Base-by-base conservation (phyloP, 2,329 filamentous ascomycete species). In the Talaromyces albobiverticillius region DNA sequence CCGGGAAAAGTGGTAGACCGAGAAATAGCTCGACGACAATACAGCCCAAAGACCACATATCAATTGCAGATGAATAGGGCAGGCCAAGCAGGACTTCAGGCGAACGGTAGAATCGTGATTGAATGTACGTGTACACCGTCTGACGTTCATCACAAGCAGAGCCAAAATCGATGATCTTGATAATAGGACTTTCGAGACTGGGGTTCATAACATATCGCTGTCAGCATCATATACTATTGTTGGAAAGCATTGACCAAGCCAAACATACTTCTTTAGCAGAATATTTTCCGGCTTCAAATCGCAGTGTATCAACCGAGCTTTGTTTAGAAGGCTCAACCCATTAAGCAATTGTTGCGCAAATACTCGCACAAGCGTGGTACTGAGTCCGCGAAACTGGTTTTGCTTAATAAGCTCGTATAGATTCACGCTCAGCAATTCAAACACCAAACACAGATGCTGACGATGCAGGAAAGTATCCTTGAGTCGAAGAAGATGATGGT, bases 141-240 rank as follows among this genome's bases (percentile, higher is more conserved):
- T 99, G 94, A 48, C 94, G 86, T 75, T 99, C 94, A 71, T 99
- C 94, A 71, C 94, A 99, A 13, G 94, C 94, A 34, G 94, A 99
- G 41, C 94, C 94, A 68, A 99, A 99, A 79, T 99, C 94, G 70
- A 99, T 99, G 66, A 99, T 96, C 73, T 99, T 99, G 81, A 99
- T 99, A 62, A 99, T 97, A 3, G 94, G 94, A 65, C 93, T 97
- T 71, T 99, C 94, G 40, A 99, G 84, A 69, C 84, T 86, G 29
- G 13, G 41, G 14, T 41, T 59, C 31, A 20, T 31, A 53, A 16
- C 29, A 23, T 31, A 53, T 46, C 9, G 38, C 6, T 29, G 42
- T 53, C 32, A 57, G 43, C 49, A 29, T 51, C 29, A 25, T 14
- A 13, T 16, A 14, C 14, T 32, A 16, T 16, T 20, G 14, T 4